A percentile compares a stretch with the other conserved stretches of the same genome.
Conservation (phyloP, 257 asterid genomes). For the Solanum virginianum region DNA sequence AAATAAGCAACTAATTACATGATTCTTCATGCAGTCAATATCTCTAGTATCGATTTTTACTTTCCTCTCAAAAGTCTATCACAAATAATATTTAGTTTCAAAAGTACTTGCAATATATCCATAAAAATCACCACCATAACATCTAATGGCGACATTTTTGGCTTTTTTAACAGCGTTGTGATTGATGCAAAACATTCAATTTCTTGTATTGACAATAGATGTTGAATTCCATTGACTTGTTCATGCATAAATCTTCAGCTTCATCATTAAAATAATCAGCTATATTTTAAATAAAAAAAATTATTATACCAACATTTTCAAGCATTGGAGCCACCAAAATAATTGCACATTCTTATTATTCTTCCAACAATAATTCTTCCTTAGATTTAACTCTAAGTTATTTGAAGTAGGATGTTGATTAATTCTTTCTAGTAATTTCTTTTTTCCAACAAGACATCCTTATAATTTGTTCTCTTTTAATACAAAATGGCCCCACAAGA, state of each 20-base stretch:
- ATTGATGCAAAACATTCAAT: too few species aligned
- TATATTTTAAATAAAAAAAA: too few species aligned
- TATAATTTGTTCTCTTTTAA: not conserved
- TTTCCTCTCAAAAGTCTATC: too few species aligned
- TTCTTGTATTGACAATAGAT: too few species aligned
- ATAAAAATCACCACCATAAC: not conserved
- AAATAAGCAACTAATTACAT: too few species aligned
- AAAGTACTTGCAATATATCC: too few species aligned
- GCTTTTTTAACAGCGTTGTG: too few species aligned
- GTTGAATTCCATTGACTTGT: too few species aligned
- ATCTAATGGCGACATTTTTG: not conserved
- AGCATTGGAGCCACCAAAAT: not conserved
- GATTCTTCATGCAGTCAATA: not conserved
- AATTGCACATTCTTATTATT: not conserved
- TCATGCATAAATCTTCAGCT: not conserved
- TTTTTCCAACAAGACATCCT: not conserved
- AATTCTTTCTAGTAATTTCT: not conserved
- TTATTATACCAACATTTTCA: not conserved
- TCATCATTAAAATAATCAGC: too few species aligned
- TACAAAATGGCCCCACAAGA: slow-evolving; percentile 9
- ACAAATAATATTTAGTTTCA: not conserved
- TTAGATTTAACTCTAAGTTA: not conserved
- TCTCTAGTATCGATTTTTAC: too few species aligned
- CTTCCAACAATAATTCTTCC: not conserved
- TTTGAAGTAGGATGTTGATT: not conserved